Evolutionary conservation across 2,329 filamentous ascomycete species (phyloP).

Genomic region (Lasiodiplodia sp.): DNA sequence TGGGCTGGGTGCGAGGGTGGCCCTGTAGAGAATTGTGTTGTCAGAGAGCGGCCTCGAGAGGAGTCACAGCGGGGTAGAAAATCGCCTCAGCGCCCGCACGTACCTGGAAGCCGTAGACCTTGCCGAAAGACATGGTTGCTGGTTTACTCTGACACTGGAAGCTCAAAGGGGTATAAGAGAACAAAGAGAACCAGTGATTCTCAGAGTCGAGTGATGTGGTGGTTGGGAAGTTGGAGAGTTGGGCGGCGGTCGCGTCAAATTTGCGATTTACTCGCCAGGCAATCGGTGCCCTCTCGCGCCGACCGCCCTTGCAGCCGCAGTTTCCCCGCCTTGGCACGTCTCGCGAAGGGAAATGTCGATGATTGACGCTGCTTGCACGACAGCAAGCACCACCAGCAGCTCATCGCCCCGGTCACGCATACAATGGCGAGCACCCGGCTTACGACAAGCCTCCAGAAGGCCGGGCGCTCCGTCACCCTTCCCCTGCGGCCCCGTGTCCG

Average conservation of each 20-base stretch:
- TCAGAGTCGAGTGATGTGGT: slow-evolving; percentile 12
- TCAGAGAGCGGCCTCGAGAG: slow-evolving; percentile 36
- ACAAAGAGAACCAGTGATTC: slow-evolving; percentile 21
- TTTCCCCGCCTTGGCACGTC: slow-evolving; percentile 17
- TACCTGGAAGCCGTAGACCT: slow-evolving; percentile 90
- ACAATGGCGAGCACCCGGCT: slow-evolving; percentile 34
- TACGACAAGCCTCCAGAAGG: slow-evolving; percentile 39
- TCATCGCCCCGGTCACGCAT: neutral
- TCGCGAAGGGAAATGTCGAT: slow-evolving; percentile 21
- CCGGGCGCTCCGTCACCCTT: slow-evolving; percentile 38
- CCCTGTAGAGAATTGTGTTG: slow-evolving; percentile 60
- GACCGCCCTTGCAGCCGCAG: slow-evolving; percentile 9
- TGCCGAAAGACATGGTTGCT: slow-evolving; percentile 85
- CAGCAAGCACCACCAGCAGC: slow-evolving; percentile 17
- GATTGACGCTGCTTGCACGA: slow-evolving; percentile 1
- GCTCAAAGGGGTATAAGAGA: slow-evolving; percentile 12
- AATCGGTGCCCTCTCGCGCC: slow-evolving; percentile 21
- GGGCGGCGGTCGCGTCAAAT: slow-evolving; percentile 26
- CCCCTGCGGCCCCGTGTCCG: slow-evolving; percentile 31
- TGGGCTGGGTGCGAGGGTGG: slow-evolving; percentile 88
- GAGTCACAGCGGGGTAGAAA: slow-evolving; percentile 36
- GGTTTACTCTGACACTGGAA: slow-evolving; percentile 13
- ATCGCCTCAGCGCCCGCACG: slow-evolving; percentile 35
- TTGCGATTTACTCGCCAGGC: slow-evolving; percentile 25
- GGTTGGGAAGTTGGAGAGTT: slow-evolving; percentile 18